A percentile compares a stretch with the other conserved stretches of the same genome.
phyloP scores from a whole-genome alignment of 768 basidiomycete species.

The Lactarius hengduanensis region DNA sequence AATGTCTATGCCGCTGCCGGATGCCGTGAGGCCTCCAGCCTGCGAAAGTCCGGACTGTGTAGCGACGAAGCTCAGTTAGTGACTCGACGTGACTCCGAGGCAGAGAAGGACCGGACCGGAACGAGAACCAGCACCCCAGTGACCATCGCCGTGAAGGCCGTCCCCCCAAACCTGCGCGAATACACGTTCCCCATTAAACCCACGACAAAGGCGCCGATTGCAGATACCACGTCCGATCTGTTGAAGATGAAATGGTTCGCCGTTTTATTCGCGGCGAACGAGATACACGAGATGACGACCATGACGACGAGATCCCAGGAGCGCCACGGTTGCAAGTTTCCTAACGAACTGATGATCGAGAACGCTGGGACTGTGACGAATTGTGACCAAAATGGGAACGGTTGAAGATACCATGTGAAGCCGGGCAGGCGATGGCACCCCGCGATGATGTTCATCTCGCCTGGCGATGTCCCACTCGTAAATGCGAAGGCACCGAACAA shows the following conservation, averaged over 20 bases:
- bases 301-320: slow-evolving; percentile 74
- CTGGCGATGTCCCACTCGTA: slow-evolving; percentile 48
- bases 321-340: slow-evolving; percentile 70
- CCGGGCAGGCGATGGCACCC: slow-evolving; percentile 63
- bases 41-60: slow-evolving; percentile 76
- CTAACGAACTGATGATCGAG: slow-evolving; percentile 65
- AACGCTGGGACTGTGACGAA: slow-evolving; percentile 73
- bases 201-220: slow-evolving; percentile 77
- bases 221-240: slow-evolving; percentile 77
- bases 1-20: slow-evolving; percentile 77
- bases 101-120: slow-evolving; percentile 53
- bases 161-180: slow-evolving; percentile 76
- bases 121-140: slow-evolving; percentile 86
- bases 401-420: slow-evolving; percentile 76
- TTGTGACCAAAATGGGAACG: slow-evolving; percentile 71
- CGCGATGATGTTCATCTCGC: slow-evolving; percentile 47
- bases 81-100: slow-evolving; percentile 4
- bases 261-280: slow-evolving; percentile 73
- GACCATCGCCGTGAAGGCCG: slow-evolving; percentile 87
- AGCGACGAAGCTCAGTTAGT: slow-evolving; percentile 13
- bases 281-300: slow-evolving; percentile 78
- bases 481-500: slow-evolving; percentile 65
- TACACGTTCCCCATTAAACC: slow-evolving; percentile 75
- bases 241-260: slow-evolving; percentile 82
- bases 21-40: slow-evolving; percentile 81